These are phyloP conservation scores for Saccharomycopsis javanensis DNA, from an alignment of 805 yeast species.

Conservation along the genomic window DNA sequence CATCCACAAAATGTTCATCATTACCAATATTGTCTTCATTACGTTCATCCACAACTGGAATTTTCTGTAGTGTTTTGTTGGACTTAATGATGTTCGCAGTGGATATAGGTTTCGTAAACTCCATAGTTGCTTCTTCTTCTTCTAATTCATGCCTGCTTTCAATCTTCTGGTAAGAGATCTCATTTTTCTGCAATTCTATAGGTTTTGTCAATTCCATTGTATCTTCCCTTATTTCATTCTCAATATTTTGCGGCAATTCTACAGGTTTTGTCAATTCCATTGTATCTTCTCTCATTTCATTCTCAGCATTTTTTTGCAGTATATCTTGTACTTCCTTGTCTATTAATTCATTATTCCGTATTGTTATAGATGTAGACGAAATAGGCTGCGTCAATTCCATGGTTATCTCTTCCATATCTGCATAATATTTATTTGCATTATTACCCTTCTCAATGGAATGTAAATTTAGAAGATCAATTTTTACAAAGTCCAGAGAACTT, in stretches of 20 bases:
- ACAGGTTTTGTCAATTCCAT: no score
- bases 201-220: constrained; percentile 19
- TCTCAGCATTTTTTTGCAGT: neutral
- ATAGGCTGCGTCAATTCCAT: constrained; percentile 8
- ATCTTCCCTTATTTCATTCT: constrained; percentile 9
- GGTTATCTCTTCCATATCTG: constrained; percentile 9
- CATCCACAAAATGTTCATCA: neutral
- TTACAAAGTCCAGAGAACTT: constrained; percentile 1
- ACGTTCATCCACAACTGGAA: neutral
- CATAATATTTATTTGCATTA: neutral
- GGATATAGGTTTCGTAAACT: neutral
- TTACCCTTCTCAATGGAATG: neutral
- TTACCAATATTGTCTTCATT: neutral
- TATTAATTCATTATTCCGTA: neutral
- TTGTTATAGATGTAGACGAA: neutral
- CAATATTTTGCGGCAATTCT: neutral
- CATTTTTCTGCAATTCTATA: neutral
- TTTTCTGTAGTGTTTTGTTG: neutral
- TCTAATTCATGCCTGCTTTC: neutral
- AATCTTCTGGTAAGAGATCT: neutral
- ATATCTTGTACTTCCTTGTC: constrained; percentile 3
- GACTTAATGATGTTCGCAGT: neutral
- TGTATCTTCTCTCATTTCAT: constrained; percentile 12
- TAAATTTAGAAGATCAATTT: neutral
- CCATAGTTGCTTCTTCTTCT: neutral